Base-by-base conservation (phyloP, 257 asterid species). In the Gentiana dahurica region DNA sequence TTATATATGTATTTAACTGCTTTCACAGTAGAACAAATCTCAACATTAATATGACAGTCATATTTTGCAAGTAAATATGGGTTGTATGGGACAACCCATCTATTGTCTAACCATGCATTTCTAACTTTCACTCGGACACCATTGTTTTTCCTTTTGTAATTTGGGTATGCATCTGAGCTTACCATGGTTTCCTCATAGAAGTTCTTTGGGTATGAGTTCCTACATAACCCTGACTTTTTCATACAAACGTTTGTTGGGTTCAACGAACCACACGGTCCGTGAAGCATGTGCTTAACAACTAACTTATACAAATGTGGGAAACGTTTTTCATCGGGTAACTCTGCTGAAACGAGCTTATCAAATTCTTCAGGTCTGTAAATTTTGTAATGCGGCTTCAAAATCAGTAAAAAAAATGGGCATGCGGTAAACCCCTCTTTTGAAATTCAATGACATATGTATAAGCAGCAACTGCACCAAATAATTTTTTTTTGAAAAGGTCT, bases 221-320 rank as follows among this genome's bases (percentile, higher is more conserved):
- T 48, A 48, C 51, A 48, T 3, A 5, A 3, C 8, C 44, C 4
- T 4, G 8, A 2, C 8, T 24, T 10, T 13, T 4, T 36, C 58
- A 24, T 32, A 6, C 35, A 33, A 5, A 53, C 38, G n/a, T 24
- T 33, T 4, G 33, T 5, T 4, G 55, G 36, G 36, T 47, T 51
- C 35, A n/a, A 3, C 15, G 5, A n/a, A 36, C 38, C 39, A 49
- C 12, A 49, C 12, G 57, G 39, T 5, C 39, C 57, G 37, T 50
- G 57, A 8, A 60, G 49, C 50, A 60, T 49, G 11, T 50, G 57
- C 8, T 59, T 59, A 6, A 34, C 9, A n/a, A 59, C 34, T 7
- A 59, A n/a, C 11, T 33, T 33, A 36, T 49, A 37, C 37, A 60
- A 38, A n/a, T 54, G 13, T 34, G 59, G 15, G 12, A 4, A 6